Conservation (phyloP, 257 asterid species). For the Haberlea rhodopensis region DNA sequence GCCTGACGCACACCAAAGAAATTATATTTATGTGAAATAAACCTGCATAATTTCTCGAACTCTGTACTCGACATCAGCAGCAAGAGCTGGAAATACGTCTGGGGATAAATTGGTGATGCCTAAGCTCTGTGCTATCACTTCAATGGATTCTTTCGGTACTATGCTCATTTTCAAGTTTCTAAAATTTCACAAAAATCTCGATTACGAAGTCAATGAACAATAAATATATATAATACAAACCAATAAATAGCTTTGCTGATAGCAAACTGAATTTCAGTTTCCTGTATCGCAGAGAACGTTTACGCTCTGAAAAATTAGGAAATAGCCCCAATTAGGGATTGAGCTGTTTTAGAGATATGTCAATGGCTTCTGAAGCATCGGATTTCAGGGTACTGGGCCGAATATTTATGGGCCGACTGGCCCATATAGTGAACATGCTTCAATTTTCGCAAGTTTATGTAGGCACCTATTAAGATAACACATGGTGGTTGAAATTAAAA, state of each 20-base stretch:
- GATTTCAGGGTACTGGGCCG: background rate
- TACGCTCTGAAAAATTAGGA: constrained; percentile 7
- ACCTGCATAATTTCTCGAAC: constrained; percentile 99
- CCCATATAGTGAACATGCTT: no score
- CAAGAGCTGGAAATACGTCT: constrained; percentile 79
- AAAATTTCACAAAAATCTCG: background rate
- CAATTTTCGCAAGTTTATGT: no score
- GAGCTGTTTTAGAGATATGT: no score
- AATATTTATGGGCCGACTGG: no score
- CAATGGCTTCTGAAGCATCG: no score
- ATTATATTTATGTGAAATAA: background rate
- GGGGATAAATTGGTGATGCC: constrained; percentile 82
- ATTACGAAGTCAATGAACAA: constrained; percentile 1
- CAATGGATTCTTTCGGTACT: constrained; percentile 78
- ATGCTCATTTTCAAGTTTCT: constrained; percentile 53
- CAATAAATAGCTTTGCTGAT: background rate
- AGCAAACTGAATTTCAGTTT: constrained; percentile 8
- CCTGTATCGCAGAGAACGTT: background rate
- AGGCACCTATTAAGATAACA: no score
- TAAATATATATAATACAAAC: background rate
- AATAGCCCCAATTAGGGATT: constrained; percentile 24
- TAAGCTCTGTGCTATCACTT: constrained; percentile 86
- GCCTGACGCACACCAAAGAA: constrained; percentile 3
- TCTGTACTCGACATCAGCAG: constrained; percentile 95
- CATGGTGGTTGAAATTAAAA: no score